phyloP scores from a whole-genome alignment of 2,329 filamentous ascomycete species.

The Alternaria sp. region DNA sequence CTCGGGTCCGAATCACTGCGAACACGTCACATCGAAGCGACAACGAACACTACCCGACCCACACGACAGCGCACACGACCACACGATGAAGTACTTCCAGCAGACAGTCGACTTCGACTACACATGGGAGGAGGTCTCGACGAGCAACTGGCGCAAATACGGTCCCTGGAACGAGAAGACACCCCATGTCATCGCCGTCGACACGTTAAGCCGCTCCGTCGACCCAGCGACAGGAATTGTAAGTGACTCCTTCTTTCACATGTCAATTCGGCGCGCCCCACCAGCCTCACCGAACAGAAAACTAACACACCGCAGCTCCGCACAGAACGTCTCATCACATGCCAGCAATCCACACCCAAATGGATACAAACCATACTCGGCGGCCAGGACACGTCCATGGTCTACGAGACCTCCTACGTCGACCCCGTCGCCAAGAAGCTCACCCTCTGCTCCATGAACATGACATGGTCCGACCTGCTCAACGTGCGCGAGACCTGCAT shows the following conservation, averaged over 20 bases:
- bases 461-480: constrained; percentile 90
- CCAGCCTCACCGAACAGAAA: background rate
- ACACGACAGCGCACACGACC: constrained; percentile 22
- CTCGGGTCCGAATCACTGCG: background rate
- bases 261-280: constrained; percentile 6
- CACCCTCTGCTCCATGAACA: constrained; percentile 94
- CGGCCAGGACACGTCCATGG: constrained; percentile 79
- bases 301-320: constrained; percentile 60
- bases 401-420: constrained; percentile 96
- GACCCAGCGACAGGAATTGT: constrained; percentile 71
- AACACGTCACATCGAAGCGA: constrained; percentile 7
- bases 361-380: constrained; percentile 84
- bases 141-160: constrained; percentile 98
- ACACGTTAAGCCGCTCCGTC: constrained; percentile 79
- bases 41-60: background rate
- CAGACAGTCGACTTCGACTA: constrained; percentile 92
- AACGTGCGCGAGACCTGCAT: constrained; percentile 91
- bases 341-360: constrained; percentile 71
- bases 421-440: constrained; percentile 83
- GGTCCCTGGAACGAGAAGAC: constrained; percentile 98
- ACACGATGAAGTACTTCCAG: constrained; percentile 90
- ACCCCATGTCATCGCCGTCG: constrained; percentile 94
- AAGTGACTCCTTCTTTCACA: constrained; percentile 46
- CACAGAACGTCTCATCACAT: constrained; percentile 72
- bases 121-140: constrained; percentile 97